Evolutionary conservation across 805 yeast species (phyloP).

Genomic region (Zygoascus biomembranicola): DNA sequence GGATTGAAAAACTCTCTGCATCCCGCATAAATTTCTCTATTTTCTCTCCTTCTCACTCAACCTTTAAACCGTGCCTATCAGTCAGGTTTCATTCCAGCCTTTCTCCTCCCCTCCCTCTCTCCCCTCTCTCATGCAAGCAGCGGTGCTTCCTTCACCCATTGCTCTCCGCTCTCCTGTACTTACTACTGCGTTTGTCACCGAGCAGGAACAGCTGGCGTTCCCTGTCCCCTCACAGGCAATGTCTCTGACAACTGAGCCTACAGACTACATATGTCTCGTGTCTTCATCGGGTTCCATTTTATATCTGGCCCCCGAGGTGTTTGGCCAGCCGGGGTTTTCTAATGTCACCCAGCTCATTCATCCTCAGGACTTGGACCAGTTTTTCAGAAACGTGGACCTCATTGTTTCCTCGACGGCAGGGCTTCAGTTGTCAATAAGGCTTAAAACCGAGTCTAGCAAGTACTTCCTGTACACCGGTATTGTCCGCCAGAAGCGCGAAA

Average conservation of each 20-base stretch:
- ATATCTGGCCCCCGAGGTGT: constrained; percentile 9
- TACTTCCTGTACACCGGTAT: not conserved
- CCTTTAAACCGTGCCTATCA: too few relatives aligned
- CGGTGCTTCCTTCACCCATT: not conserved
- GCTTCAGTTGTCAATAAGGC: constrained; percentile 10
- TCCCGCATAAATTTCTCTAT: too few relatives aligned
- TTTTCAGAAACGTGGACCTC: constrained; percentile 7
- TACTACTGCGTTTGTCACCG: not conserved
- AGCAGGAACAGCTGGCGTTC: not conserved
- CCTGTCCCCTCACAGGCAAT: not conserved
- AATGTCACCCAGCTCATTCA: constrained; percentile 15
- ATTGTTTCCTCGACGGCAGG: constrained; percentile 7
- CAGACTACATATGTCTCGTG: constrained; percentile 7
- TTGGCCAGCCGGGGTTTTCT: constrained; percentile 3
- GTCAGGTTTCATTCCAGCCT: not conserved
- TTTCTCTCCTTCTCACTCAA: too few relatives aligned
- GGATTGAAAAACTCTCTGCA: too few relatives aligned
- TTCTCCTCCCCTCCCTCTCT: not conserved
- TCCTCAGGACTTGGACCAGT: constrained; percentile 15
- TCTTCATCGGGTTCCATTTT: constrained; percentile 13
- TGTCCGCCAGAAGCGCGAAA: not conserved
- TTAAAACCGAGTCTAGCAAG: constrained; percentile 2
- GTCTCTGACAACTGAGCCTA: not conserved
- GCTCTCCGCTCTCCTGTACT: not conserved
- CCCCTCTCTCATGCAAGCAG: not conserved